A percentile compares a stretch with the other conserved stretches of the same genome.
These are phyloP conservation scores for Ceratocystiopsis minuta DNA, from an alignment of 2,329 filamentous ascomycete genomes.

Conservation along the genomic window DNA sequence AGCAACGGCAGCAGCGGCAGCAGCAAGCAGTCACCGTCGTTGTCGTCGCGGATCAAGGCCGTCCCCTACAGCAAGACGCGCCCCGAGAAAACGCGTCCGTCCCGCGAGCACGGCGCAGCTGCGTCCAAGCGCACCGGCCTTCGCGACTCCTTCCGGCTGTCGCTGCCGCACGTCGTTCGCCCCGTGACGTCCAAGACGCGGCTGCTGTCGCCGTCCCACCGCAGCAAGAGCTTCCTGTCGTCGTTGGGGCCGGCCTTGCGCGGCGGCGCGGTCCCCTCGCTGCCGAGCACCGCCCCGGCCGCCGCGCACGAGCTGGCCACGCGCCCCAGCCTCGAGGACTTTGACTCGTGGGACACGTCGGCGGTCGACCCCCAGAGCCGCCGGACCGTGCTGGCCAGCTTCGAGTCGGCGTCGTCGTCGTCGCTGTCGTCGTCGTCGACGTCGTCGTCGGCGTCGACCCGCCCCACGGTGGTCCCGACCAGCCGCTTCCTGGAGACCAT, in stretches of 20 bases:
- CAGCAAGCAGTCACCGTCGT: slow-evolving; percentile 15
- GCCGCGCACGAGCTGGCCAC: too few species aligned
- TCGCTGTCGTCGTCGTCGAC: too few species aligned
- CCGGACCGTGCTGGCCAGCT: slow-evolving; percentile 35
- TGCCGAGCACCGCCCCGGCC: slow-evolving; percentile 2
- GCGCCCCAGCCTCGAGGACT: slow-evolving; percentile 33
- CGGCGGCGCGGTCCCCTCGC: slow-evolving; percentile 10
- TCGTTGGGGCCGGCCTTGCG: too few species aligned
- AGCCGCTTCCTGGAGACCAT: slow-evolving; percentile 50
- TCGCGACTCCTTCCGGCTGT: slow-evolving; percentile 28
- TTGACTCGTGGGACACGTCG: slow-evolving; percentile 61
- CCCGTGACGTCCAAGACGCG: slow-evolving; percentile 39
- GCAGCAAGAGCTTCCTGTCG: too few species aligned
- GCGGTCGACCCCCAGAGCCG: slow-evolving; percentile 44
- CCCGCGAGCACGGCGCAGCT: too few species aligned
- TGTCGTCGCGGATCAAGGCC: slow-evolving; percentile 26
- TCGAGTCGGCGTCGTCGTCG: slow-evolving; percentile 18
- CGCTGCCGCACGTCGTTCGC: slow-evolving; percentile 29
- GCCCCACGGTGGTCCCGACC: too few species aligned
- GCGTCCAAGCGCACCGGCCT: too few species aligned
- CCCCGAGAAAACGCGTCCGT: slow-evolving; percentile 14
- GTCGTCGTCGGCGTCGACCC: too few species aligned
- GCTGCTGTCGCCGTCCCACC: slow-evolving; percentile 22
- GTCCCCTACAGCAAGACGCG: slow-evolving; percentile 32
- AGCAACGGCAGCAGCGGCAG: slow-evolving; percentile 10